Conservation (phyloP, 2,329 filamentous ascomycete species). For the Diplodia sapinea region DNA sequence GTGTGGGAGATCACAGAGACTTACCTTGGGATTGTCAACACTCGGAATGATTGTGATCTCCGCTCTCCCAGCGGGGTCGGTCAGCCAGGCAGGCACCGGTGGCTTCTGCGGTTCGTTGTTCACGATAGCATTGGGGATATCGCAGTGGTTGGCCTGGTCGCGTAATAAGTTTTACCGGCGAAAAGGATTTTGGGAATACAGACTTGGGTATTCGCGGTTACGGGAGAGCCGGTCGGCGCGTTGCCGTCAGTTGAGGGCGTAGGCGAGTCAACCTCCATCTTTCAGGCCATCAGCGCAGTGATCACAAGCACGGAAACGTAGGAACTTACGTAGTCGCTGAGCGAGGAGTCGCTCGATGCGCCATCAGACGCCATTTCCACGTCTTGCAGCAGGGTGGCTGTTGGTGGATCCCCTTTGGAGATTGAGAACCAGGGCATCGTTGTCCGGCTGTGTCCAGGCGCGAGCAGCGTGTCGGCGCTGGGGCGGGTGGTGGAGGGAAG, state of each 20-base stretch:
- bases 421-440: not conserved
- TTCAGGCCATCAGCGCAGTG: not conserved
- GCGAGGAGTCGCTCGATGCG: not conserved
- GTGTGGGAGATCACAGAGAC: not conserved
- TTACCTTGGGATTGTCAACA: not conserved
- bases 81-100: conserved; percentile 5
- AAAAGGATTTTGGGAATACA: not conserved
- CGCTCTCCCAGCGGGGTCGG: not conserved
- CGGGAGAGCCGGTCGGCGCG: not conserved
- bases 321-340: not conserved
- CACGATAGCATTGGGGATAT: not conserved
- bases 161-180: not conserved
- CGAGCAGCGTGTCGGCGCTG: not conserved
- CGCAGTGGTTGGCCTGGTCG: not conserved
- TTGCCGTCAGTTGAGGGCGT: not conserved
- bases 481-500: not conserved
- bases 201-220: not conserved
- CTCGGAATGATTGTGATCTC: not conserved
- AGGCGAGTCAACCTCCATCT: not conserved
- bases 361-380: not conserved
- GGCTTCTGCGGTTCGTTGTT: not conserved
- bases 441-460: not conserved
- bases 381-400: not conserved
- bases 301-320: not conserved
- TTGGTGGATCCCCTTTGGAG: not conserved